Conservation (phyloP, 169 alveolate genomes). For the Plasmodium relictum region DNA sequence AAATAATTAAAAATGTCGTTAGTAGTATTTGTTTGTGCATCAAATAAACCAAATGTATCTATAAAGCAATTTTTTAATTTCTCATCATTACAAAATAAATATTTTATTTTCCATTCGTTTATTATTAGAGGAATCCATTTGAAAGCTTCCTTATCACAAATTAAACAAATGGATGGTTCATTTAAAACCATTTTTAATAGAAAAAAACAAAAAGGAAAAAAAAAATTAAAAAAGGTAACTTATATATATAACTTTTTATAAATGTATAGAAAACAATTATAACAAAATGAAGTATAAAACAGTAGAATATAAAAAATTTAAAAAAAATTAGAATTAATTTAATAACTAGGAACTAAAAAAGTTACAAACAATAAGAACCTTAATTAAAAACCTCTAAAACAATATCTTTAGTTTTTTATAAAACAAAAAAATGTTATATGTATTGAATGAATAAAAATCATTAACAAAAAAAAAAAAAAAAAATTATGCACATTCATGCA, state of each 20-base stretch:
- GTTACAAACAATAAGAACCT: too few species aligned
- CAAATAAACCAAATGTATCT: slow-evolving; percentile 33
- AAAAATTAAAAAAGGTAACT: not conserved
- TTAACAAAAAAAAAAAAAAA: slow-evolving; percentile 33
- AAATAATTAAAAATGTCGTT: slow-evolving; percentile 30
- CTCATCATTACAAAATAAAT: slow-evolving; percentile 54
- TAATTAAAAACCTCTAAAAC: too few species aligned
- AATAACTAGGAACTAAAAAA: too few species aligned
- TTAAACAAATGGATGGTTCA: slow-evolving; percentile 14
- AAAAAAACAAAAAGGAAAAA: not conserved
- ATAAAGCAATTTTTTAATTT: slow-evolving; percentile 32
- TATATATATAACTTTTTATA: not conserved
- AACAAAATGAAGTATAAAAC: too few species aligned
- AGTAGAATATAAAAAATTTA: too few species aligned
- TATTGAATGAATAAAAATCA: too few species aligned
- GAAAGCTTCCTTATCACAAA: slow-evolving; percentile 62
- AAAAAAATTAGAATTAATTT: too few species aligned
- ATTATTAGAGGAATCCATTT: slow-evolving; percentile 39
- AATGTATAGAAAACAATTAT: not conserved
- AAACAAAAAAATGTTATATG: not conserved
- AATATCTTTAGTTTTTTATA: not conserved
- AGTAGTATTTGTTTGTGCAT: slow-evolving; percentile 28
- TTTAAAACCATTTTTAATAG: slow-evolving; percentile 15
- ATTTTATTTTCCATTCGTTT: slow-evolving; percentile 47
- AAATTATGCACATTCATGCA: slow-evolving; percentile 46